phyloP scores from a whole-genome alignment of 2,329 filamentous ascomycete genomes.

The Colletotrichum sp. region DNA sequence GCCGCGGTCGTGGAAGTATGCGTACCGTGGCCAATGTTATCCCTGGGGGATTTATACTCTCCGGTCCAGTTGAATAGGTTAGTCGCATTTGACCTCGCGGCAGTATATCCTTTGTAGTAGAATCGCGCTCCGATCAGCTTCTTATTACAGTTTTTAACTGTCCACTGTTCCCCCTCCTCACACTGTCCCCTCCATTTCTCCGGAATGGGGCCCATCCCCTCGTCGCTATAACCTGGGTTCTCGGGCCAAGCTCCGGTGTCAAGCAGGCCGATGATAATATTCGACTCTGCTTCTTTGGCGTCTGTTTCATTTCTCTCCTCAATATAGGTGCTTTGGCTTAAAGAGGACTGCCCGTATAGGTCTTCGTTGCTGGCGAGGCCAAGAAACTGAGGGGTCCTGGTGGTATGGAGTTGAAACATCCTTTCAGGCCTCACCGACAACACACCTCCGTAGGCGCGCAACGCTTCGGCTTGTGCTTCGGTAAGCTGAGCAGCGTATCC shows the following conservation, averaged over 20 bases:
- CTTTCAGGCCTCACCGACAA: neutral
- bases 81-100: neutral
- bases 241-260: constrained; percentile 21
- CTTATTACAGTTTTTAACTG: constrained; percentile 10
- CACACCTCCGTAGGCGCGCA: neutral
- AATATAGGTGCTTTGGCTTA: neutral
- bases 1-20: neutral
- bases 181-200: constrained; percentile 14
- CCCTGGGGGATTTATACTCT: neutral
- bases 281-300: neutral
- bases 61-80: neutral
- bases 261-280: constrained; percentile 17
- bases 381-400: constrained; percentile 9
- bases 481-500: neutral
- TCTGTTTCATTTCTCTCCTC: neutral
- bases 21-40: neutral
- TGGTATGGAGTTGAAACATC: constrained; percentile 6
- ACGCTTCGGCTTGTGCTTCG: neutral
- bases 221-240: constrained; percentile 16
- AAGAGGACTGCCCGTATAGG: neutral
- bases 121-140: constrained; percentile 19
- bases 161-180: constrained; percentile 1
- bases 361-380: neutral
- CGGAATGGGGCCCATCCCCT: constrained; percentile 8
- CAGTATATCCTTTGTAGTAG: constrained; percentile 4